Evolutionary conservation across 148 eudicot species (phyloP).

Genomic region (Camellia lanceoleosa): DNA sequence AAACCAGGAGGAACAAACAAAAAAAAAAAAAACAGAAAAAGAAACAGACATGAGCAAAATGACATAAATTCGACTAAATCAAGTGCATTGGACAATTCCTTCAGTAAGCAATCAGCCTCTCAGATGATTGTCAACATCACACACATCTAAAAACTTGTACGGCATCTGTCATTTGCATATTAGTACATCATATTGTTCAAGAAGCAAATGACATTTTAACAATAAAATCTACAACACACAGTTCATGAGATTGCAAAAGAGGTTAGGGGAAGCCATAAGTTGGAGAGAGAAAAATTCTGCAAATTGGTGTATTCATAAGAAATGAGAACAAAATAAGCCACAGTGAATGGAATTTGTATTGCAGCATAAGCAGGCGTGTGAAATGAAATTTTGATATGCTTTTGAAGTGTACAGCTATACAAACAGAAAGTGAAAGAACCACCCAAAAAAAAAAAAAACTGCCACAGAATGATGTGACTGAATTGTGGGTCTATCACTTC

Average conservation of each 20-base stretch:
- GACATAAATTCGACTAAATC: neutral
- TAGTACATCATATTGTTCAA: neutral
- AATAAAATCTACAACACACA: neutral
- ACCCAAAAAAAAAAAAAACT: no score
- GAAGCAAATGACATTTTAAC: constrained; percentile 8
- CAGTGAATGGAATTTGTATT: neutral
- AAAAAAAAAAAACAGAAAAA: neutral
- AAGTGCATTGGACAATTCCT: neutral
- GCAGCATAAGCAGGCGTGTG: neutral
- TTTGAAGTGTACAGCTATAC: neutral
- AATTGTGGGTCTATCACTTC: no score
- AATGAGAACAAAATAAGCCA: neutral
- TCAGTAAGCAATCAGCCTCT: neutral
- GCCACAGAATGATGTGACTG: no score
- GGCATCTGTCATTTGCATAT: neutral
- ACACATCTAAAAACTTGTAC: neutral
- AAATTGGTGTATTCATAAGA: neutral
- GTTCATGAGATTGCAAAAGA: neutral
- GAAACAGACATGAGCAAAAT: neutral
- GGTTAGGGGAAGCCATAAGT: neutral
- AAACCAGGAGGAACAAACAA: neutral
- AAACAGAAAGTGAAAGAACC: no score
- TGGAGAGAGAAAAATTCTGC: neutral
- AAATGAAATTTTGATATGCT: neutral
- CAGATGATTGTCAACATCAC: neutral